phyloP scores from a whole-genome alignment of 345 rosid species.

The Brassica juncea region DNA sequence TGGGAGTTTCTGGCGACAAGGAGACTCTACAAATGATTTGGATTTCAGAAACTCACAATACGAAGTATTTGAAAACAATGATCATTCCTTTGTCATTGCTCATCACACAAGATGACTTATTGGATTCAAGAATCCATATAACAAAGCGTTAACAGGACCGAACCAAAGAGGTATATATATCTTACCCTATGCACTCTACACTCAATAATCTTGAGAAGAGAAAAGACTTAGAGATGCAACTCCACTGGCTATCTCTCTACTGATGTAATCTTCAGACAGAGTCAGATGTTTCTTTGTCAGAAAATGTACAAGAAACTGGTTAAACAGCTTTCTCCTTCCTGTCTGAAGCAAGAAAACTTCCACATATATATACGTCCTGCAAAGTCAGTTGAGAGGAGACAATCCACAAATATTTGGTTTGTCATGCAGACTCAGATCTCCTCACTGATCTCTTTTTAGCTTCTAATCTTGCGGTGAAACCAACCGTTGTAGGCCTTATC shows the following conservation, averaged over 20 bases:
- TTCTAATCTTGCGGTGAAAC: conserved; percentile 59
- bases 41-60: conserved; percentile 20
- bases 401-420: not conserved
- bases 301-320: conserved; percentile 7
- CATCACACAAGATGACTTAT: conserved; percentile 24
- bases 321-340: conserved; percentile 12
- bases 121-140: conserved; percentile 28
- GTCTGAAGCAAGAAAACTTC: conserved; percentile 23
- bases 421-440: conserved; percentile 33
- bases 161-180: conserved; percentile 4
- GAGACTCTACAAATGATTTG: conserved; percentile 25
- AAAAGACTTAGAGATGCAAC: not conserved
- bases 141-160: conserved; percentile 15
- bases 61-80: conserved; percentile 1
- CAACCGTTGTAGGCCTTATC: conserved; percentile 67
- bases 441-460: conserved; percentile 39
- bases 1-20: conserved; percentile 88
- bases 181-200: conserved; percentile 15
- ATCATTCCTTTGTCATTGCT: conserved; percentile 22
- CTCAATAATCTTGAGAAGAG: conserved; percentile 24
- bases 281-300: not conserved
- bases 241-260: conserved; percentile 15
- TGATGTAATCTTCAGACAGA: conserved; percentile 11
- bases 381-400: conserved; percentile 11
- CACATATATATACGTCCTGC: conserved; percentile 27